Base-by-base conservation (phyloP, 2,329 filamentous ascomycete species). In the Mycogone perniciosa region DNA sequence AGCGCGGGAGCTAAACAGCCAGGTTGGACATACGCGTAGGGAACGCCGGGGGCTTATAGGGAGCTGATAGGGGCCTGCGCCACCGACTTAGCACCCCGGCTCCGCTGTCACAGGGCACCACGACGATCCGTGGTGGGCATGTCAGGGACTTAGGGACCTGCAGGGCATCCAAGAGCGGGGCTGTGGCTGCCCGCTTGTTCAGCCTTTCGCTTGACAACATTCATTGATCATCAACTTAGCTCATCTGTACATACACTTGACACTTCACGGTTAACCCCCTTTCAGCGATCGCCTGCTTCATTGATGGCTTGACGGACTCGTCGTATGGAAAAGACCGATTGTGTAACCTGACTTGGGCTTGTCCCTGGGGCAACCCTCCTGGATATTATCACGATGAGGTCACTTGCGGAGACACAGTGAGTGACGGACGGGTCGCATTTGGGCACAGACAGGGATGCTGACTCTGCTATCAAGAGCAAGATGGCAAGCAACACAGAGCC, bases 401-500 rank as follows among this genome's bases (percentile, higher is more conserved):
- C 69, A 41, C 59, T 71, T 33, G 62, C 71, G 43, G 69, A 71
- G 59, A 65, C 64, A 39, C 61, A 64, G 69, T 20, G 20, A 20
- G 20, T 20, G 20, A 20, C 20, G 20, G 20, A 20, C 20, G 20
- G 20, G 20, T 20, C 20, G 20, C 20, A 20, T 20, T 20, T 20
- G 20, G 20, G 20, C 20, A 20, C 20, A 20, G 7, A n/a, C 13
- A 41, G 7, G 13, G 13, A 43, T 34, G 37, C 51, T 38, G 50
- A 50, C 48, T 43, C 31, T 29, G 20, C 33, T 7, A 11, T 47
- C 31, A 60, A 89, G 86, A 64, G 71, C 74, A 65, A 79, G 83
- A 78, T 90, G 86, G 87, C 73, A 80, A 60, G 73, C 76, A 59
- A 82, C 85, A 35, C 77, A 82, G 62, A 72, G 70, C 58, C 73